Evolutionary conservation across 1,284 basidiomycete species (phyloP).

Genomic region (Melampsora abietis-canadensis): DNA sequence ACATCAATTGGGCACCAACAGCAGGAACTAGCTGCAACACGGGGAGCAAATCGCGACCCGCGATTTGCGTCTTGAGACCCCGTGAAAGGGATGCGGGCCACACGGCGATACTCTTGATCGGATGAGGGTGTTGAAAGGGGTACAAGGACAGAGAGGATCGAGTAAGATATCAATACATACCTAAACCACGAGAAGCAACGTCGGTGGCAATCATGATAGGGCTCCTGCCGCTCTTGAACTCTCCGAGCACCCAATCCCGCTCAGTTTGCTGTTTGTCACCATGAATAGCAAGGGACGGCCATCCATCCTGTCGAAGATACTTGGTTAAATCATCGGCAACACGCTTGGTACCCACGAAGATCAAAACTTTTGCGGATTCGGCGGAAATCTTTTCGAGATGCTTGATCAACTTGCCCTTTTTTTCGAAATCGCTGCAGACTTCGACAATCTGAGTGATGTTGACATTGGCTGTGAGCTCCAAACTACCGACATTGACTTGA

Average conservation of each 20-base stretch:
- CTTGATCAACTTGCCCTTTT: slow-evolving; percentile 90
- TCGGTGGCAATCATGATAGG: slow-evolving; percentile 90
- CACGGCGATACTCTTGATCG: neutral
- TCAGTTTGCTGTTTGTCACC: slow-evolving; percentile 94
- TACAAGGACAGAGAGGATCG: slow-evolving; percentile 49
- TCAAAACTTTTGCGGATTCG: slow-evolving; percentile 97
- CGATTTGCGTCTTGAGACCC: slow-evolving; percentile 1
- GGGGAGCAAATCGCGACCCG: neutral
- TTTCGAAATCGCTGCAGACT: slow-evolving; percentile 96
- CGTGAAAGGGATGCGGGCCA: slow-evolving; percentile 1
- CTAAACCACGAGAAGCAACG: slow-evolving; percentile 95
- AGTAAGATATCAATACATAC: slow-evolving; percentile 66
- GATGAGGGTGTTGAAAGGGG: slow-evolving; percentile 11
- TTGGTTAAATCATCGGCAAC: slow-evolving; percentile 98
- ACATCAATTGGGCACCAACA: slow-evolving; percentile 10
- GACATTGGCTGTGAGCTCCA: slow-evolving; percentile 97
- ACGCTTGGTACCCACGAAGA: slow-evolving; percentile 96
- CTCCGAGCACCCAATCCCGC: slow-evolving; percentile 95
- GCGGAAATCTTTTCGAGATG: slow-evolving; percentile 94
- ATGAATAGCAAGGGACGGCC: slow-evolving; percentile 97
- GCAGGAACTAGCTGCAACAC: slow-evolving; percentile 23
- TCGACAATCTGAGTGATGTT: slow-evolving; percentile 95
- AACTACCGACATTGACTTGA: slow-evolving; percentile 97
- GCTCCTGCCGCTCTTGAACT: slow-evolving; percentile 96
- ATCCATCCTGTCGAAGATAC: slow-evolving; percentile 92